Evolutionary conservation across 2,329 filamentous ascomycete species (phyloP).

Genomic region (Trichophaea hybrida): DNA sequence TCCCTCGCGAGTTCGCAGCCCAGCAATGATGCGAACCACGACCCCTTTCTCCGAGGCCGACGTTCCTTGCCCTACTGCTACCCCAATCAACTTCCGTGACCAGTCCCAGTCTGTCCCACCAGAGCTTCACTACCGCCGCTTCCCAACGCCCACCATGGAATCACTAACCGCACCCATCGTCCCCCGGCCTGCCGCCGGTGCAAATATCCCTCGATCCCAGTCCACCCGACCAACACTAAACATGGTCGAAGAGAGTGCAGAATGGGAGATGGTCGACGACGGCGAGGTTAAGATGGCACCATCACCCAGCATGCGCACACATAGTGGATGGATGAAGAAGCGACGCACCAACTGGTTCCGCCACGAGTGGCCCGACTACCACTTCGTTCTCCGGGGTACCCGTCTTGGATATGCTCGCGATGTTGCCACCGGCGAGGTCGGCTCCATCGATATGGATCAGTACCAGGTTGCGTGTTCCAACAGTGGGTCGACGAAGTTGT

Average conservation of each 20-base stretch:
- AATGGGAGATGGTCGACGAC: slow-evolving; percentile 26
- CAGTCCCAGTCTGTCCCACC: slow-evolving; percentile 83
- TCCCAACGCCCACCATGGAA: slow-evolving; percentile 26
- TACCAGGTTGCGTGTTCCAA: slow-evolving; percentile 77
- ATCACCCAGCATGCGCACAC: slow-evolving; percentile 40
- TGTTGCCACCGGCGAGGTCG: slow-evolving; percentile 36
- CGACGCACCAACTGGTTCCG: slow-evolving; percentile 79
- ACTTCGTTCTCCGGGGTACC: slow-evolving; percentile 70
- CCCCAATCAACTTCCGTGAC: slow-evolving; percentile 62
- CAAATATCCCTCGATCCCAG: slow-evolving; percentile 41
- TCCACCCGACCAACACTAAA: slow-evolving; percentile 13
- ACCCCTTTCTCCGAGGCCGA: slow-evolving; percentile 87
- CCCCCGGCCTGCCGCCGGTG: slow-evolving; percentile 28
- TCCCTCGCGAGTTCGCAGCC: slow-evolving; percentile 20
- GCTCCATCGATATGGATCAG: slow-evolving; percentile 64
- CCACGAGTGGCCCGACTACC: slow-evolving; percentile 86
- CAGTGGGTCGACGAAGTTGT: slow-evolving; percentile 62
- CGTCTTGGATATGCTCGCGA: slow-evolving; percentile 38
- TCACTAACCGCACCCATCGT: slow-evolving; percentile 30
- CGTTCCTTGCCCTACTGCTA: slow-evolving; percentile 55
- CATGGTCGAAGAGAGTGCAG: slow-evolving; percentile 26
- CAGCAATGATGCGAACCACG: slow-evolving; percentile 21
- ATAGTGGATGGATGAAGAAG: slow-evolving; percentile 87
- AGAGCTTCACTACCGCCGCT: slow-evolving; percentile 65
- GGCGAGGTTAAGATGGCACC: slow-evolving; percentile 23